Conservation (phyloP, 2,329 filamentous ascomycete species). For the Neofusicoccum ribis region DNA sequence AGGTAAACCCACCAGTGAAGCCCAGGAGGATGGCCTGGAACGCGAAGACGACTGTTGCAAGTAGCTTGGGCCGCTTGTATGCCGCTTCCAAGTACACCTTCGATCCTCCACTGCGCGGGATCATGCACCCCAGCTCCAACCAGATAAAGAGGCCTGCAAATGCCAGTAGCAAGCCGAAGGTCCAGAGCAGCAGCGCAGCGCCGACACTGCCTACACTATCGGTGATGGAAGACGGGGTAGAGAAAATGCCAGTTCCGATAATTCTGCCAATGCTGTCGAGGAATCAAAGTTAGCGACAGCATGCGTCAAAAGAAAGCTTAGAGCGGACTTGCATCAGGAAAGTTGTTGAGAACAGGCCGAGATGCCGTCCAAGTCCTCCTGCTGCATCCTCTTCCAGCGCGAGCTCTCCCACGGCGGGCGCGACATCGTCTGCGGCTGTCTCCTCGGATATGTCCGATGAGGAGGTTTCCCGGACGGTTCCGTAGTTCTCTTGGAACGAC, state of each 20-base stretch:
- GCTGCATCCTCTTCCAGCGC: slow-evolving; percentile 1
- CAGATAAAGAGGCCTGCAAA: slow-evolving; percentile 62
- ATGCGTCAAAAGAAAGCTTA: background rate
- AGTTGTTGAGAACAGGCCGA: slow-evolving; percentile 18
- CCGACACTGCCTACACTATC: slow-evolving; percentile 67
- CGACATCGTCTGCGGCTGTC: background rate
- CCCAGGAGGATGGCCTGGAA: slow-evolving; percentile 64
- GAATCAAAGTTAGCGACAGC: background rate
- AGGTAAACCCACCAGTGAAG: slow-evolving; percentile 41
- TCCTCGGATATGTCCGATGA: background rate
- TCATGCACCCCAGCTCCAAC: slow-evolving; percentile 70
- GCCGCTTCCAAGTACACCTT: slow-evolving; percentile 74
- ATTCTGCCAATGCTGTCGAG: slow-evolving; percentile 46
- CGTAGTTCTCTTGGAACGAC: background rate
- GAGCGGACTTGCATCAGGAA: slow-evolving; percentile 4
- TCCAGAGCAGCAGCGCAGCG: slow-evolving; percentile 63
- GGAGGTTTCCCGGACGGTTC: background rate
- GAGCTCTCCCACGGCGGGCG: slow-evolving; percentile 5
- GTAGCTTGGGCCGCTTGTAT: slow-evolving; percentile 62
- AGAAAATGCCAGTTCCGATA: slow-evolving; percentile 71
- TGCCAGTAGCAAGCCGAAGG: slow-evolving; percentile 61
- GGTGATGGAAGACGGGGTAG: slow-evolving; percentile 68
- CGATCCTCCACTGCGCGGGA: slow-evolving; percentile 65
- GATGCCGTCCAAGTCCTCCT: slow-evolving; percentile 13
- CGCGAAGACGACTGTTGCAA: slow-evolving; percentile 65